Conservation (phyloP, 257 asterid genomes). For the Voacanga thouarsii region DNA sequence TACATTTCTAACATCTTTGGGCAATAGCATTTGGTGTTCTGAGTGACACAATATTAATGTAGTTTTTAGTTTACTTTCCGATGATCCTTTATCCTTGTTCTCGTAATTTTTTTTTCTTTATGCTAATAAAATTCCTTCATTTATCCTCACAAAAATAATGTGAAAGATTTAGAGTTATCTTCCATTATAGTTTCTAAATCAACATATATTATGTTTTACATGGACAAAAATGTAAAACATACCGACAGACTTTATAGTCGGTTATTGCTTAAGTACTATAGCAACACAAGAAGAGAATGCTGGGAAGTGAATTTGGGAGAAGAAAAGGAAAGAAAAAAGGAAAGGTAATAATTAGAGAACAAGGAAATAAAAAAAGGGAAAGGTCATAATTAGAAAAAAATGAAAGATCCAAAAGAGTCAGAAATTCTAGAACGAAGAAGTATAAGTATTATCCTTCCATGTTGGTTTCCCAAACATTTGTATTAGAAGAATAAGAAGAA, state of each 20-base stretch:
- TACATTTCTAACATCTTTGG: too few relatives aligned
- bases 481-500: too few relatives aligned
- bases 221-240: not conserved
- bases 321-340: not conserved
- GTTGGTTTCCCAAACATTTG: too few relatives aligned
- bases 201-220: too few relatives aligned
- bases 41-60: not conserved
- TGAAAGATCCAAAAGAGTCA: not conserved
- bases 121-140: too few relatives aligned
- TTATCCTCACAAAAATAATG: too few relatives aligned
- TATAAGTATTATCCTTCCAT: not conserved
- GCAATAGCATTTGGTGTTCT: not conserved
- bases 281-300: not conserved
- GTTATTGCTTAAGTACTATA: not conserved
- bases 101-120: too few relatives aligned
- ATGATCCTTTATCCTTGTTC: not conserved
- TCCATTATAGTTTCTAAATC: not conserved
- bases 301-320: not conserved
- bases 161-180: too few relatives aligned
- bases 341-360: too few relatives aligned
- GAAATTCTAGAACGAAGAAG: not conserved
- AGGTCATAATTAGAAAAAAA: too few relatives aligned
- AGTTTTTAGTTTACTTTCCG: not conserved
- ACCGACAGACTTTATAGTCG: not conserved
- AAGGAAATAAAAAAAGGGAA: too few relatives aligned